Base-by-base conservation (phyloP, 805 yeast genomes). In the Suhomyces emberorum region DNA sequence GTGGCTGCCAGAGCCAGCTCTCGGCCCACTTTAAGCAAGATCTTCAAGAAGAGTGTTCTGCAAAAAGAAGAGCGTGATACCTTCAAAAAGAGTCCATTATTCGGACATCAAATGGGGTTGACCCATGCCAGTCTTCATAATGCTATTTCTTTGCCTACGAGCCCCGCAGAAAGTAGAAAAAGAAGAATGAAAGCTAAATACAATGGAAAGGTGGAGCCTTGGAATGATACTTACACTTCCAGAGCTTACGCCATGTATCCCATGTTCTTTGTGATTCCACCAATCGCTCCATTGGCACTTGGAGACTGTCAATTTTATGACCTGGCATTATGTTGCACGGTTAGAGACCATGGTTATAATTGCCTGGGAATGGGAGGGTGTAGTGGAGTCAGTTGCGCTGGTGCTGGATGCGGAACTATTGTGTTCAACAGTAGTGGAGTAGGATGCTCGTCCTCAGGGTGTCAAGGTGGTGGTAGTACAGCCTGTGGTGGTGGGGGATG, bases 101-200 rank as follows among this genome's bases (percentile, higher is more conserved):
- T 35, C 22, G 21, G 28, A 19, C 31, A 39, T 20, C 10, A n/a
- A 4, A 28, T 43, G 14, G 46, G 43, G 3, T 18, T 39, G 14
- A 43, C 48, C 17, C 52, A 46, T 31, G 32, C 39, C 16, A 46
- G 48, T 34, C 31, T 42, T 11, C 50, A 47, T 30, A 47, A 40
- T 34, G 43, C 48, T 2, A 33, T 47, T 7, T 21, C 18, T 11
- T 17, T 41, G 4, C 44, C 47, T 8, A 32, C 42, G 2, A 26
- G 11, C 1, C 8, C 7, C 4, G 43, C 51, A 4, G 20, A 30
- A 10, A 12, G 11, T 15, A 15, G 17, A 29, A 22, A 35, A 14
- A 22, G 22, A 8, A 20, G 12, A 25, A n/a, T 37, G 15, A 12
- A 34, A 8, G 15, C 11, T 14, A 42, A 40, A 24, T 30, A 35